Percentiles rank a stretch among this genome's conserved stretches.
Evolutionary conservation across 2,329 filamentous ascomycete genomes (phyloP).

Genomic region (Cytospora piceicola): DNA sequence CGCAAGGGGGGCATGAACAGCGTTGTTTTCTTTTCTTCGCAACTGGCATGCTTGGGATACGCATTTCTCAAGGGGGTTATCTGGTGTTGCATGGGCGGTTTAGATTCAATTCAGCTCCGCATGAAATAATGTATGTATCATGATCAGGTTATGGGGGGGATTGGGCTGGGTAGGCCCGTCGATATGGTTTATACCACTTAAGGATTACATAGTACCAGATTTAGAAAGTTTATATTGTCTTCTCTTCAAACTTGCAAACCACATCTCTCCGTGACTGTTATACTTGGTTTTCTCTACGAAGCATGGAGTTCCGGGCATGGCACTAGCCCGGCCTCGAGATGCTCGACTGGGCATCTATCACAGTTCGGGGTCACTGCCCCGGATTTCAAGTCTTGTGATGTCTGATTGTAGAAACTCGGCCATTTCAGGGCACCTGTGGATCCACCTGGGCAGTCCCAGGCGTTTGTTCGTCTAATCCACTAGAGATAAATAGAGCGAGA

Average conservation of each 20-base stretch:
- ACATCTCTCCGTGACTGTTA: too few species aligned
- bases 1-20: too few species aligned
- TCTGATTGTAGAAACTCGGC: not conserved
- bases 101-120: not conserved
- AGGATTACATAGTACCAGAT: not conserved
- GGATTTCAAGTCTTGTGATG: too few species aligned
- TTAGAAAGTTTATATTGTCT: not conserved
- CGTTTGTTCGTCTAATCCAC: not conserved
- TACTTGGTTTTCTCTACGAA: too few species aligned
- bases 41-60: not conserved
- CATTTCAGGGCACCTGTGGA: not conserved
- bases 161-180: not conserved
- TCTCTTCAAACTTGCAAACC: not conserved
- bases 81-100: not conserved
- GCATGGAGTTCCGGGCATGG: too few species aligned
- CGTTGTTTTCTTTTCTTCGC: not conserved
- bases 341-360: too few species aligned
- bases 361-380: too few species aligned
- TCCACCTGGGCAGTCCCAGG: too few species aligned
- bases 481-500: not conserved
- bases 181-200: not conserved
- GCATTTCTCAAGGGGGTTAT: not conserved
- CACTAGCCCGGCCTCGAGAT: too few species aligned
- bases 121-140: slow-evolving; percentile 1
- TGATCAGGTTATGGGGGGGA: not conserved